phyloP scores from a whole-genome alignment of 2,329 filamentous ascomycete genomes.

The Ophiostoma pallidulum region DNA sequence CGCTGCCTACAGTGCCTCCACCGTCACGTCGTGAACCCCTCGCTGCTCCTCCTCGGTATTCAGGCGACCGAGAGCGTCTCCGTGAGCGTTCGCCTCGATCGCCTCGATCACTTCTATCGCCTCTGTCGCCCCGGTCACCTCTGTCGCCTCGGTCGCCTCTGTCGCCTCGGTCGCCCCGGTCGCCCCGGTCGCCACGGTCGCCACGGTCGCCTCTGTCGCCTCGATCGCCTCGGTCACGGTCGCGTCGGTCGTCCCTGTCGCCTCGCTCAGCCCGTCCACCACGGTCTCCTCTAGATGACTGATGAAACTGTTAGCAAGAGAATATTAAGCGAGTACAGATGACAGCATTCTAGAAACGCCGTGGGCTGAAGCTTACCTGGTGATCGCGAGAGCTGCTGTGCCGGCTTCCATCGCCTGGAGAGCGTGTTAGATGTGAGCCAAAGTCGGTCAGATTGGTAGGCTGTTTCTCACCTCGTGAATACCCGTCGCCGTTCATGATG shows the following conservation, averaged over 20 bases:
- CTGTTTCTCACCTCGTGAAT: slow-evolving; percentile 14
- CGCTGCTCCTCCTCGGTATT: slow-evolving; percentile 58
- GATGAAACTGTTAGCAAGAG: neutral
- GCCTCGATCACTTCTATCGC: slow-evolving; percentile 30
- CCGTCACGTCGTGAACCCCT: slow-evolving; percentile 60
- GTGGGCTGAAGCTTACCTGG: slow-evolving; percentile 30
- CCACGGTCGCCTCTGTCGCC: slow-evolving; percentile 18
- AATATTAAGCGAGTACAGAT: too few relatives aligned
- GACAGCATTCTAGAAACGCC: too few relatives aligned
- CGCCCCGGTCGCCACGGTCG: slow-evolving; percentile 39
- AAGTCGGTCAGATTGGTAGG: too few relatives aligned
- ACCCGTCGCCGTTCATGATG: slow-evolving; percentile 16
- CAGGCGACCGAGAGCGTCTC: slow-evolving; percentile 74
- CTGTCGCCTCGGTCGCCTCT: slow-evolving; percentile 34
- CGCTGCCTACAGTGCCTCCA: slow-evolving; percentile 35
- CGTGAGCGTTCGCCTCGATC: slow-evolving; percentile 31
- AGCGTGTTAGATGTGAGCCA: slow-evolving; percentile 10
- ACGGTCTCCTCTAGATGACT: slow-evolving; percentile 21
- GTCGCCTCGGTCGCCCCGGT: slow-evolving; percentile 16
- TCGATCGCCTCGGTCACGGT: slow-evolving; percentile 45
- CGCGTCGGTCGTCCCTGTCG: slow-evolving; percentile 24
- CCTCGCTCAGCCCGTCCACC: slow-evolving; percentile 16
- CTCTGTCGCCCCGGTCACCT: slow-evolving; percentile 30
- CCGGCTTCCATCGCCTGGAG: slow-evolving; percentile 35
- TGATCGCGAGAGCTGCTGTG: slow-evolving; percentile 46